Evolutionary conservation across 2,329 filamentous ascomycete species (phyloP).

Genomic region (Fusarium sambucinum): DNA sequence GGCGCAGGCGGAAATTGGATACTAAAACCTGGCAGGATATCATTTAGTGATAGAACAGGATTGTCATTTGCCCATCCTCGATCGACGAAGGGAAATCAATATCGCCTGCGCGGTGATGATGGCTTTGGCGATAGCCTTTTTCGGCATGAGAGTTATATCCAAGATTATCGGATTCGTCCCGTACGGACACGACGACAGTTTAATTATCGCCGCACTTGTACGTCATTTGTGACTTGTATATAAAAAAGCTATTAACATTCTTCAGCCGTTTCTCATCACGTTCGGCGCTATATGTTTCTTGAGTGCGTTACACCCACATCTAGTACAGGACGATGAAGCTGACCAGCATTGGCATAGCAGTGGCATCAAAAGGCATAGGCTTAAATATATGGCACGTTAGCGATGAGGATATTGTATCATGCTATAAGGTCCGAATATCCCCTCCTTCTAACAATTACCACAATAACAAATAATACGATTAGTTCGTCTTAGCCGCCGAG

Average conservation of each 20-base stretch:
- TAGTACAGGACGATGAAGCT: not conserved
- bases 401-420: not conserved
- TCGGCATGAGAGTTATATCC: not conserved
- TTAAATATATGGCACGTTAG: not conserved
- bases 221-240: rapidly evolving
- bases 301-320: not conserved
- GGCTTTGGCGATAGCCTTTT: not conserved
- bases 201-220: not conserved
- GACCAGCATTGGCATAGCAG: not conserved
- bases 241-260: rapidly evolving
- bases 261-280: not conserved
- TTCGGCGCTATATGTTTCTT: not conserved
- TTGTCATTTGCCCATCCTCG: not conserved
- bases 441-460: too few relatives aligned
- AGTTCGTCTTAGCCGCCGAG: not conserved
- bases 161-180: not conserved
- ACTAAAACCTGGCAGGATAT: not conserved
- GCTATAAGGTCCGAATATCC: not conserved
- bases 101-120: not conserved
- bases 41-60: not conserved
- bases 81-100: not conserved
- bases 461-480: too few relatives aligned
- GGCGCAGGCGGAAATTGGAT: rapidly evolving
- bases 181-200: slow-evolving; percentile 11
- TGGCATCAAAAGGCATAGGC: not conserved